Evolutionary conservation across 2,329 filamentous ascomycete species (phyloP).

Genomic region (Curvularia lunata): DNA sequence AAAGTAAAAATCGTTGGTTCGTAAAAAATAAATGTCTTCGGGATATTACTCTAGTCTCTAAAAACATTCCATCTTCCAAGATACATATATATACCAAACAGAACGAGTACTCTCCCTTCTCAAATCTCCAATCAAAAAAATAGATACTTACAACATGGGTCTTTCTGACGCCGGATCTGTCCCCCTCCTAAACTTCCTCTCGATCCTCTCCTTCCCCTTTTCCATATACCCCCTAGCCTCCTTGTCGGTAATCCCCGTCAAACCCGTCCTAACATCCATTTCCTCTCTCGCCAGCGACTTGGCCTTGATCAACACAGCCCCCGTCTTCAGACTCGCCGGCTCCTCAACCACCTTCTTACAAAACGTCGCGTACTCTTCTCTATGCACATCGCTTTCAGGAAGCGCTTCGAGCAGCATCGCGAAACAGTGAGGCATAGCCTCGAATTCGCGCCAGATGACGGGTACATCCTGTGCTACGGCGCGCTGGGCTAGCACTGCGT

Average conservation of each 20-base stretch:
- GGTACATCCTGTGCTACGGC: slow-evolving; percentile 63
- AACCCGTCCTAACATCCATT: slow-evolving; percentile 32
- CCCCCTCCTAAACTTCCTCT: slow-evolving; percentile 27
- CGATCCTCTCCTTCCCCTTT: slow-evolving; percentile 32
- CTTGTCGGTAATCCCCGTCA: slow-evolving; percentile 42
- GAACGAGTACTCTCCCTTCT: neutral
- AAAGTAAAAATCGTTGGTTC: too few species aligned
- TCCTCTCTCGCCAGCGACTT: slow-evolving; percentile 38
- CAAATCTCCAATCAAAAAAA: slow-evolving; percentile 9
- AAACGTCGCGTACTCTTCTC: slow-evolving; percentile 47
- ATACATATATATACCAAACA: too few species aligned
- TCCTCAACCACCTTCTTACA: slow-evolving; percentile 39
- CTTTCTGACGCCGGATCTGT: slow-evolving; percentile 26
- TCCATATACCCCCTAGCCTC: slow-evolving; percentile 41
- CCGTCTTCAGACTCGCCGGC: slow-evolving; percentile 24
- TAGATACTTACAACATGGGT: slow-evolving; percentile 21
- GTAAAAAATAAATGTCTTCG: too few species aligned
- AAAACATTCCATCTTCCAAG: too few species aligned
- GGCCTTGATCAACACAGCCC: slow-evolving; percentile 36
- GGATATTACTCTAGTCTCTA: too few species aligned
- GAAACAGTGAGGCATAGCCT: slow-evolving; percentile 81
- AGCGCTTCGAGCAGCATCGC: slow-evolving; percentile 52
- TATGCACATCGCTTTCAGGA: slow-evolving; percentile 39
- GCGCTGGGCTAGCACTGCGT: slow-evolving; percentile 63
- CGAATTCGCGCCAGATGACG: slow-evolving; percentile 74